Evolutionary conservation across 2,329 filamentous ascomycete genomes (phyloP).

Genomic region (Anthostomella pinea): DNA sequence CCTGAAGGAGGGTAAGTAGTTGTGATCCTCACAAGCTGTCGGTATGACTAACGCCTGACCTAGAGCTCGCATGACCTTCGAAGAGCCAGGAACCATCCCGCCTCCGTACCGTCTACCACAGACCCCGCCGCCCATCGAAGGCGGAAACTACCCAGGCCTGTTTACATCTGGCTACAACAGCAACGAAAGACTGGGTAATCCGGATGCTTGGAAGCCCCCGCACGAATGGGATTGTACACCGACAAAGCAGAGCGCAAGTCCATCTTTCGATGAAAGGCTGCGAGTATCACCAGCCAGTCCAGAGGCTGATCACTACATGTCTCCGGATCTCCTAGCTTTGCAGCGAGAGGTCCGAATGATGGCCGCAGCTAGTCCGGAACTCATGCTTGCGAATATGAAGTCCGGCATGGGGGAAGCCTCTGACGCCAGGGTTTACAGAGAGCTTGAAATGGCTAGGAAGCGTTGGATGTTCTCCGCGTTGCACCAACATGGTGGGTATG

Average conservation of each 20-base stretch:
- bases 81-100: conserved; percentile 20
- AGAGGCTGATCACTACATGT: conserved; percentile 24
- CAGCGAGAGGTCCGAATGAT: conserved; percentile 55
- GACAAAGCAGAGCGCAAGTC: conserved; percentile 19
- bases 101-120: conserved; percentile 20
- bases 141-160: conserved; percentile 13
- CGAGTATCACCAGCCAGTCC: conserved; percentile 17
- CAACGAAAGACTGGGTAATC: conserved; percentile 32
- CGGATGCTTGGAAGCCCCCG: conserved; percentile 45
- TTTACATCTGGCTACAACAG: conserved; percentile 24
- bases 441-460: conserved; percentile 54
- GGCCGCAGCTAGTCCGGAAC: conserved; percentile 49
- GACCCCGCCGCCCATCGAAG: conserved; percentile 21
- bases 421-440: conserved; percentile 47
- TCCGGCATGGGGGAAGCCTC: conserved; percentile 45
- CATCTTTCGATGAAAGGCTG: conserved; percentile 20
- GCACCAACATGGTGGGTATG: conserved; percentile 41
- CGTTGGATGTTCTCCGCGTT: conserved; percentile 61
- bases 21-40: not conserved
- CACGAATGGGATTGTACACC: conserved; percentile 41
- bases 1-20: conserved; percentile 29
- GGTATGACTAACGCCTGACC: no score
- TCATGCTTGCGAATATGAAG: conserved; percentile 54
- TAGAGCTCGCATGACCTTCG: conserved; percentile 16
- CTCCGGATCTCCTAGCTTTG: conserved; percentile 37